Evolutionary conservation across 768 basidiomycete genomes (phyloP).

Genomic region (Tricholoma sp.): DNA sequence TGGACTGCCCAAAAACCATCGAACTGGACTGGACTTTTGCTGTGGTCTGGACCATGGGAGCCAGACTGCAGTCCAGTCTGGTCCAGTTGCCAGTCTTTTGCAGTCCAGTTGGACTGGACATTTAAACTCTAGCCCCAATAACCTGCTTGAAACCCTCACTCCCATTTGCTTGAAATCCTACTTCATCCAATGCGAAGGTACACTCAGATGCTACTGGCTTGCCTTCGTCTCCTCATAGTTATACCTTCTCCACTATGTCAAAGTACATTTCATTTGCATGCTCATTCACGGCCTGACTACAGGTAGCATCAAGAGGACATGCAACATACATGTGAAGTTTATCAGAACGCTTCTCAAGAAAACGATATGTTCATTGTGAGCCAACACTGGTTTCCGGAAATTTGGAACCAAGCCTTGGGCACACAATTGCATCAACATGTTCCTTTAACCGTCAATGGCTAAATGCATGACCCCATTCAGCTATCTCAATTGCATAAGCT

Average conservation of each 20-base stretch:
- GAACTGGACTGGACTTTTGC: no score
- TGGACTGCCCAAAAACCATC: no score
- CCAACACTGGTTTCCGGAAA: constrained; percentile 1
- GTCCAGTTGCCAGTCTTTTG: no score
- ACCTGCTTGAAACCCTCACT: constrained; percentile 19
- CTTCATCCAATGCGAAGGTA: no score
- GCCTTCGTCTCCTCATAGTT: constrained; percentile 17
- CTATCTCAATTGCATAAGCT: not conserved
- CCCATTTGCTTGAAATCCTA: no score
- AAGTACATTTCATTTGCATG: no score
- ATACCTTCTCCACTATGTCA: no score
- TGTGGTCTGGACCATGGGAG: no score
- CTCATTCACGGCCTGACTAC: constrained; percentile 26
- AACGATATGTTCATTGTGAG: not conserved
- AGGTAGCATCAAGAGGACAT: constrained; percentile 23
- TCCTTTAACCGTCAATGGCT: not conserved
- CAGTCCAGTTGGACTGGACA: no score
- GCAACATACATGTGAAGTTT: constrained; percentile 24
- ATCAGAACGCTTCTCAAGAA: constrained; percentile 2
- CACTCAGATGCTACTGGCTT: constrained; percentile 11
- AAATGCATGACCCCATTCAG: not conserved
- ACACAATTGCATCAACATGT: not conserved
- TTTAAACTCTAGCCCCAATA: no score
- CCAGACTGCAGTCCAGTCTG: no score
- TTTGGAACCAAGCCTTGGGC: not conserved